A percentile compares a stretch with the other conserved stretches of the same genome.
Conservation (phyloP, 257 asterid species). For the Solanum dulcamara region DNA sequence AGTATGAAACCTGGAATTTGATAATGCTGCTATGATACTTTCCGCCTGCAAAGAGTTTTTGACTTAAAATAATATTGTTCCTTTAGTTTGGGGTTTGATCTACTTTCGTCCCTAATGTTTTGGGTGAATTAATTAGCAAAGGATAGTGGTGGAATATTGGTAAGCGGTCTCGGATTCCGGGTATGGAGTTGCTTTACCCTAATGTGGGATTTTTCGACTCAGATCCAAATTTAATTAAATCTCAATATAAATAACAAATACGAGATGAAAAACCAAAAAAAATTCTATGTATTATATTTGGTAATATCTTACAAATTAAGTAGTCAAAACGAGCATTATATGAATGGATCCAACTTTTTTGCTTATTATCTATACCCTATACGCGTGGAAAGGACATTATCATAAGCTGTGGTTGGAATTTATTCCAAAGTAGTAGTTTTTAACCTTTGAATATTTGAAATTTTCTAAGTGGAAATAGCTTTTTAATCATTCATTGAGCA, state of each 20-base stretch:
- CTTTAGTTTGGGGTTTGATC: too few species aligned
- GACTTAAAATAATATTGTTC: too few species aligned
- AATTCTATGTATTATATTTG: neutral
- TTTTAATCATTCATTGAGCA: neutral
- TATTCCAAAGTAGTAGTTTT: neutral
- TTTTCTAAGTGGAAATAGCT: neutral
- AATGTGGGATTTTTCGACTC: too few species aligned
- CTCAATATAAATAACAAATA: too few species aligned
- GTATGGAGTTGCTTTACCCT: too few species aligned
- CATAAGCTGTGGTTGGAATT: neutral
- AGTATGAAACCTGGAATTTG: neutral
- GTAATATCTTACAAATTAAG: neutral
- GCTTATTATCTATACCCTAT: neutral
- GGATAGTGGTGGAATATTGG: too few species aligned
- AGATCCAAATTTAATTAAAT: too few species aligned
- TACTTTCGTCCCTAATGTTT: too few species aligned
- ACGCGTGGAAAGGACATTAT: neutral
- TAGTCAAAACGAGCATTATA: neutral
- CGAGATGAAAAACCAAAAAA: too few species aligned
- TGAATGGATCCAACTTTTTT: neutral
- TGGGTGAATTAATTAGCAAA: too few species aligned
- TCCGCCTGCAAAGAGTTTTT: too few species aligned
- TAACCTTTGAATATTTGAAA: neutral
- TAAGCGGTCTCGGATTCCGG: too few species aligned
- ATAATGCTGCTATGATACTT: neutral